Evolutionary conservation across 2,329 filamentous ascomycete species (phyloP).

Genomic region (Colletotrichum tropicicola): DNA sequence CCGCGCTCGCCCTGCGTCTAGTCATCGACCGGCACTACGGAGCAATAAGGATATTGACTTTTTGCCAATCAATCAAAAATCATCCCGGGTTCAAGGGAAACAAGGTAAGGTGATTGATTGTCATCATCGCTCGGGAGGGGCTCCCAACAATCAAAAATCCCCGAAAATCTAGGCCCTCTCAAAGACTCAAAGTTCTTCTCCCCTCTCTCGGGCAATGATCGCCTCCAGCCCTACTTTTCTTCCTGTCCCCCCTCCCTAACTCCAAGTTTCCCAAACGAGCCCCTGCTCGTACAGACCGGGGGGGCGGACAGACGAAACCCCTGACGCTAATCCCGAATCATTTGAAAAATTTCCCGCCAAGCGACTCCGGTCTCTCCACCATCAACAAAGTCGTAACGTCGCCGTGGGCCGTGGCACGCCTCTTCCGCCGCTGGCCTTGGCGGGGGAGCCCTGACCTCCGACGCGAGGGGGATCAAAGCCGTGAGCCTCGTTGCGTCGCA

Average conservation of each 20-base stretch:
- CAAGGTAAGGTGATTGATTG: neutral
- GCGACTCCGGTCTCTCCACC: slow-evolving; percentile 12
- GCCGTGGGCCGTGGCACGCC: neutral
- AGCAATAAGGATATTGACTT: neutral
- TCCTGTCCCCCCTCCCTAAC: neutral
- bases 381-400: slow-evolving; percentile 10
- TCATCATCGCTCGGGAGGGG: neutral
- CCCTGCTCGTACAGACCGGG: no score
- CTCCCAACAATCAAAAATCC: slow-evolving; percentile 10
- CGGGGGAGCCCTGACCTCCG: neutral
- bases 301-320: no score
- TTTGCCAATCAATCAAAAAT: neutral
- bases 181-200: neutral
- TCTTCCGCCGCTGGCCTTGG: neutral
- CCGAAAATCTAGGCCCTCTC: slow-evolving; percentile 18
- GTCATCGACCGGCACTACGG: neutral
- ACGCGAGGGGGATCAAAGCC: neutral
- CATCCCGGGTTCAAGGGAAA: neutral
- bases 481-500: neutral
- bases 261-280: neutral
- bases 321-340: slow-evolving; percentile 12
- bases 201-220: neutral
- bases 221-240: neutral
- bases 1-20: neutral
- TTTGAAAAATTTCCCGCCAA: neutral